Conservation (phyloP, 2,329 filamentous ascomycete genomes). For the Lecanicillium sp. region DNA sequence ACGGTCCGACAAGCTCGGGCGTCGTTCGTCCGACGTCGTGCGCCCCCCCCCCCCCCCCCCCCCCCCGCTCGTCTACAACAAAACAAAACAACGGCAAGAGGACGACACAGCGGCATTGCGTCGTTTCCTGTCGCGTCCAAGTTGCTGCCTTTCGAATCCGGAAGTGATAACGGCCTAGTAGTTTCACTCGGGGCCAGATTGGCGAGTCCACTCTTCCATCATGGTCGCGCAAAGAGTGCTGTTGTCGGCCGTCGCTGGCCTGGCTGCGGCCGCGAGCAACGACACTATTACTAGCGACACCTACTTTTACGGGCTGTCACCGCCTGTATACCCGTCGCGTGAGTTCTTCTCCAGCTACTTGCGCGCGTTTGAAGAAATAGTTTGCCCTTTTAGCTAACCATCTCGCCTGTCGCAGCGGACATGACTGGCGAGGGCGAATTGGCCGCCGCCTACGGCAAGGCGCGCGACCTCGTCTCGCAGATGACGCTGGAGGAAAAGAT, state of each 20-base stretch:
- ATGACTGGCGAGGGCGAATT: slow-evolving; percentile 58
- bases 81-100: too few species aligned
- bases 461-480: slow-evolving; percentile 59
- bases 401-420: slow-evolving; percentile 25
- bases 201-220: too few species aligned
- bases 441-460: slow-evolving; percentile 59
- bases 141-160: too few species aligned
- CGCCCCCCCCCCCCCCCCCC: too few species aligned
- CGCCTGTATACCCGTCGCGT: slow-evolving; percentile 45
- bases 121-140: too few species aligned
- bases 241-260: slow-evolving; percentile 3
- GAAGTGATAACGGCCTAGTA: too few species aligned
- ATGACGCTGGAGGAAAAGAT: slow-evolving; percentile 75
- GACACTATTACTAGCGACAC: slow-evolving; percentile 29
- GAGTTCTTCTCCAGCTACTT: slow-evolving; percentile 19
- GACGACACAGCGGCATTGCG: too few species aligned
- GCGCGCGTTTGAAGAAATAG: too few species aligned
- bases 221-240: slow-evolving; percentile 3
- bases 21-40: too few species aligned
- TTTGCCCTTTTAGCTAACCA: not conserved
- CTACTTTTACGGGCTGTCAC: slow-evolving; percentile 42
- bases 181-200: too few species aligned
- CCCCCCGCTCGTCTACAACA: too few species aligned
- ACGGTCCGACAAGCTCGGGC: too few species aligned
- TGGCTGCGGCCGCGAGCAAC: slow-evolving; percentile 5